These are phyloP conservation scores for Talaromyces sp. DNA, from an alignment of 2,329 filamentous ascomycete species.

Conservation along the genomic window DNA sequence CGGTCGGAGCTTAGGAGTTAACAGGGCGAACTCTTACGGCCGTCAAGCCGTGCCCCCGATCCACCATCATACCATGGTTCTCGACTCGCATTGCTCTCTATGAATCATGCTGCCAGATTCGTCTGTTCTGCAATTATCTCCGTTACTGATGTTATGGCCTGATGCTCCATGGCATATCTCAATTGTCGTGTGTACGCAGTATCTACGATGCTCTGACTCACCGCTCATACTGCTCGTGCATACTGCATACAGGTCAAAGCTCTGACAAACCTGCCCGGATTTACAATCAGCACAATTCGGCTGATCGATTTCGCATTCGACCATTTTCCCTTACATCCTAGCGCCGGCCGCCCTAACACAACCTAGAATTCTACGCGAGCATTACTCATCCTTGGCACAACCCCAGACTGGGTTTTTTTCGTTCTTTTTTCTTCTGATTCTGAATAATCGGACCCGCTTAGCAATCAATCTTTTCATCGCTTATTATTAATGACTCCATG, in stretches of 20 bases:
- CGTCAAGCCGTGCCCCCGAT: background rate
- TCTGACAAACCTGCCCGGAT: conserved; percentile 2
- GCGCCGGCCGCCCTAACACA: background rate
- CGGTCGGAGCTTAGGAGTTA: conserved; percentile 2
- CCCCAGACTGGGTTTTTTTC: background rate
- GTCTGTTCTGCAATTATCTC: background rate
- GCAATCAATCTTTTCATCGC: background rate
- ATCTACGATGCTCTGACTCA: background rate
- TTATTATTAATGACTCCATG: background rate
- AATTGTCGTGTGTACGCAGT: background rate
- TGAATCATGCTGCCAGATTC: too few relatives aligned
- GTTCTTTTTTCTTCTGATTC: background rate
- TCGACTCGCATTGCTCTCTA: too few relatives aligned
- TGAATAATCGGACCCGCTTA: background rate
- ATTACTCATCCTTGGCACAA: conserved; percentile 8
- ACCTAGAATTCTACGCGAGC: too few relatives aligned
- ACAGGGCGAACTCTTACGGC: background rate
- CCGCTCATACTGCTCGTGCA: background rate
- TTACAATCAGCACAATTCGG: background rate
- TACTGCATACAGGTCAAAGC: background rate
- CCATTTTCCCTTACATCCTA: background rate
- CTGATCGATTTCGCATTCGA: background rate
- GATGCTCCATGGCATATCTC: background rate
- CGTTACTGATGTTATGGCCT: background rate
- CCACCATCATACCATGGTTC: background rate